Base-by-base conservation (phyloP, 768 basidiomycete genomes). In the Harrya chromipes region DNA sequence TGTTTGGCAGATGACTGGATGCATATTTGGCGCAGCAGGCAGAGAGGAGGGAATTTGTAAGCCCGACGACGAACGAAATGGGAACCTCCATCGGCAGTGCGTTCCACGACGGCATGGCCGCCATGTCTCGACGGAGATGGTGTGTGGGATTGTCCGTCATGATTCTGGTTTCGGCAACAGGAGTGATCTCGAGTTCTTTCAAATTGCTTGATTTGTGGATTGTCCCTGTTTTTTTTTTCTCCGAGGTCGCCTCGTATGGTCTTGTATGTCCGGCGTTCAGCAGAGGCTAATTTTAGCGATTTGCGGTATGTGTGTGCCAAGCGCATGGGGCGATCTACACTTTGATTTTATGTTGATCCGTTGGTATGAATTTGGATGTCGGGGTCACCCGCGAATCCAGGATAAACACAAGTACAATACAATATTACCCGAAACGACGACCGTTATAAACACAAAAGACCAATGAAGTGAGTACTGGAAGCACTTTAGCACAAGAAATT, bases 81-180 rank as follows among this genome's bases (percentile, higher is more conserved):
- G 14, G 54, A 53, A 31, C 39, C 44, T 62, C 66, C 72, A 16
- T 79, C 77, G 48, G 72, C 71, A 51, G 75, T 77, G 66, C 74
- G 77, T 39, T 79, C 72, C 45, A 76, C 76, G 36, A 71, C 47
- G 17, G 34, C 44, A 34, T 67, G 67, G 68, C 50, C 52, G 46
- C 56, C 60, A 52, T 45, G 54, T 23, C 51, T 56, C 41, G 57
- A 62, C 56, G 67, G 54, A 56, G 43, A 60, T 54, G 47, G 41
- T 4, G 51, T 57, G 51, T 60, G 60, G 52, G 54, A 59, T 44
- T 37, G 23, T 39, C 29, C 26, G 33, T 45, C 40, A 46, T 58
- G n/a, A 47, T 49, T 39, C 52, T 47, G 48, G 42, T 49, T 52
- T 58, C 19, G 52, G 53, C 47, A 50, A 56, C 50, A 54, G 55